Base-by-base conservation (phyloP, 2,329 filamentous ascomycete genomes). In the Fusarium verticillioides region DNA sequence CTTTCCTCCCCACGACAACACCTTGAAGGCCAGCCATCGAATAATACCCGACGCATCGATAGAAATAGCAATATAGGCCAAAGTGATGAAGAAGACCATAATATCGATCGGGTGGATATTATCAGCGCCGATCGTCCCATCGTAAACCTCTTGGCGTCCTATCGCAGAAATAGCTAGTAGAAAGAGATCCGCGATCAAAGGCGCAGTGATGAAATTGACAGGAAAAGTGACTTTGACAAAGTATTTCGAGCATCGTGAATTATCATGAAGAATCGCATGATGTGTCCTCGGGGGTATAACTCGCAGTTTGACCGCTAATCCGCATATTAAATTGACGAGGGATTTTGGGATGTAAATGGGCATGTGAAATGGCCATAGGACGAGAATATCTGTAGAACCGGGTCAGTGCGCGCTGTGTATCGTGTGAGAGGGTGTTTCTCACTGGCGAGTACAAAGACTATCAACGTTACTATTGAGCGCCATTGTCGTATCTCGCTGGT, bases 41-140 rank as follows among this genome's bases (percentile, higher is more conserved):
- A 94, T 93, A 21, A 94, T 84, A 7, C 92, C 92, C 0, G 92
- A 94, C 5, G 92, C 92, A 72, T 94, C 92, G 66, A 94, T 93
- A 0, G 92, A 94, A 50, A 94, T 93, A 52, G 92, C 92, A 66
- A 94, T 93, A 75, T 94, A 94, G 6, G 92, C 92, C 47, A 93
- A 79, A 0, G 91, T 92, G 47, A 94, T 84, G 82, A 94, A 94
- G 82, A 94, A 94, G 21, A 86, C 82, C 90, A 94, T 93, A 69
- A 94, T 93, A 68, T 94, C 91, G 73, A 93, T 86, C 1, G 92
- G 92, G 5, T 85, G 85, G 73, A 94, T 94, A 76, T 90, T 84
- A 75, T 92, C 83, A 3, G 90, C 85, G 1, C 92, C 92, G 12
- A 92, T 80, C 0, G 90, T 93, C 4, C 92, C 92, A 75, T 89